Conservation (phyloP, 768 basidiomycete genomes). For the Solioccasus polychromus region DNA sequence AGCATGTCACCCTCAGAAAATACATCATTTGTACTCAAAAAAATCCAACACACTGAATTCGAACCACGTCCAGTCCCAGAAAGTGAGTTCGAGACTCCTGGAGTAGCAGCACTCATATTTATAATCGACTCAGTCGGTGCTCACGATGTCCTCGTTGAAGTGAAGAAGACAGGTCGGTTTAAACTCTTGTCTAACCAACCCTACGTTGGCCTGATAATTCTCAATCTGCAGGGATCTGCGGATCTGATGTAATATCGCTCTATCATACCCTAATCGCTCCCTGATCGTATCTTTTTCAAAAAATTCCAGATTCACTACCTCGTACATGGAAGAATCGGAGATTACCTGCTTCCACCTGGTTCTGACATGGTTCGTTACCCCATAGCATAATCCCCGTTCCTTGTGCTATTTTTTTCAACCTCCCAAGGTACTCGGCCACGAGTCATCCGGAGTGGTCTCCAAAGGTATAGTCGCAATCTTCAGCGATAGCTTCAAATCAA, state of each 20-base stretch:
- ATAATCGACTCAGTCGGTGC: slow-evolving; percentile 67
- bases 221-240: slow-evolving; percentile 70
- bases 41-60: slow-evolving; percentile 62
- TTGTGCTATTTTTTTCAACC: background rate
- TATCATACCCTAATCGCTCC: slow-evolving; percentile 1
- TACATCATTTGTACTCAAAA: slow-evolving; percentile 74
- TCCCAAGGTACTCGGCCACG: slow-evolving; percentile 87
- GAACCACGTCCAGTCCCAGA: slow-evolving; percentile 77
- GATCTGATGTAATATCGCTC: slow-evolving; percentile 65
- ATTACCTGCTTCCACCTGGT: slow-evolving; percentile 67
- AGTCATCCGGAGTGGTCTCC: slow-evolving; percentile 77
- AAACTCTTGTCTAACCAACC: background rate
- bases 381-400: background rate
- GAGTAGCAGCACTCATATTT: too few species aligned
- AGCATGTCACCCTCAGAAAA: slow-evolving; percentile 60
- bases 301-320: slow-evolving; percentile 72
- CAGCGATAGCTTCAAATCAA: background rate
- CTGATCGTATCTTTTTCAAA: slow-evolving; percentile 7
- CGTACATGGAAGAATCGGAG: slow-evolving; percentile 73
- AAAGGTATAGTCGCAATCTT: slow-evolving; percentile 44
- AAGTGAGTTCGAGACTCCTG: slow-evolving; percentile 37
- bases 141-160: slow-evolving; percentile 81
- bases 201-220: slow-evolving; percentile 9
- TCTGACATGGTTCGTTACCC: slow-evolving; percentile 60
- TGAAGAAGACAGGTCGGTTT: slow-evolving; percentile 85